Conservation (phyloP, 1,139 yeast species). For the Candida frijolesensis region DNA sequence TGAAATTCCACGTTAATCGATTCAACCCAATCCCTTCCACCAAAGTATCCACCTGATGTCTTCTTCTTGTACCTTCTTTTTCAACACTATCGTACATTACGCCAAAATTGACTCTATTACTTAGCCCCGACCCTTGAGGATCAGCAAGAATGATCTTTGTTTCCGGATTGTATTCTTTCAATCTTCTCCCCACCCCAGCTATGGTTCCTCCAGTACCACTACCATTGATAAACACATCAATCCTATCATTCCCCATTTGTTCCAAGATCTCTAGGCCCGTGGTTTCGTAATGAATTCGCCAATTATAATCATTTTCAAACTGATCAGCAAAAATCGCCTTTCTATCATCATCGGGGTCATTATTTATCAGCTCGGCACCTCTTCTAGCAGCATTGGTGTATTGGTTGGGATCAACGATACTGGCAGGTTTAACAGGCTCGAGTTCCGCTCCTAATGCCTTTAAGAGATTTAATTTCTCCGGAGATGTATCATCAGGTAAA, state of each 20-base stretch:
- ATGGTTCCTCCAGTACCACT: constrained; percentile 81
- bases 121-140: constrained; percentile 94
- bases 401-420: constrained; percentile 91
- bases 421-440: constrained; percentile 92
- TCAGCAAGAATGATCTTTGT: constrained; percentile 72
- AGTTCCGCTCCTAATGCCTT: constrained; percentile 78
- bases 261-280: constrained; percentile 90
- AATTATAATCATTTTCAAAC: constrained; percentile 89
- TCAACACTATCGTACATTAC: constrained; percentile 92
- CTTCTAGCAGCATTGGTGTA: constrained; percentile 85
- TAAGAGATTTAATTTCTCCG: constrained; percentile 74
- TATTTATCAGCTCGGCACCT: constrained; percentile 58
- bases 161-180: constrained; percentile 51
- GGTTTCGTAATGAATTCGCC: constrained; percentile 78
- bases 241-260: constrained; percentile 54
- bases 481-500: constrained; percentile 92
- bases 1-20: constrained; percentile 79
- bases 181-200: constrained; percentile 77
- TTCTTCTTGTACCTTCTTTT: constrained; percentile 87
- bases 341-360: constrained; percentile 35
- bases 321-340: constrained; percentile 90
- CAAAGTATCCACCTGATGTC: constrained; percentile 95
- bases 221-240: constrained; percentile 83
- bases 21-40: constrained; percentile 94
- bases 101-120: constrained; percentile 80